phyloP scores from a whole-genome alignment of 257 asterid genomes.

The Lantana camara region DNA sequence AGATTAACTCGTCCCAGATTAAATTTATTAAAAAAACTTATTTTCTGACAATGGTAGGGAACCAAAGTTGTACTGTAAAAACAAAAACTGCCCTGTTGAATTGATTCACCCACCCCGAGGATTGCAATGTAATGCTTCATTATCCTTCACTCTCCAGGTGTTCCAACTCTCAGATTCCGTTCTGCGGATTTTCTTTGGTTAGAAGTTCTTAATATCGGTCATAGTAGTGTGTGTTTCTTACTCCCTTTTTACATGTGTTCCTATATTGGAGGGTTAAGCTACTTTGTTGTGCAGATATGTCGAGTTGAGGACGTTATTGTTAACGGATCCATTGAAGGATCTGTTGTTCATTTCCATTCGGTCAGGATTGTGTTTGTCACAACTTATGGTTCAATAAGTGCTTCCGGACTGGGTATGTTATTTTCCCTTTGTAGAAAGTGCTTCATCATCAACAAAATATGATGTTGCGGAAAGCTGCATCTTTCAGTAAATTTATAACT shows the following conservation, averaged over 20 bases:
- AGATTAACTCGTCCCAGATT: slow-evolving; percentile 13
- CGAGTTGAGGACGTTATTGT: slow-evolving; percentile 81
- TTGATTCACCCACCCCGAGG: slow-evolving; percentile 85
- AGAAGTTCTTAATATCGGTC: slow-evolving; percentile 37
- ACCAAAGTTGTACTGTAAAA: slow-evolving; percentile 57
- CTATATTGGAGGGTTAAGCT: slow-evolving; percentile 27
- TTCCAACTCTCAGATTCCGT: slow-evolving; percentile 41
- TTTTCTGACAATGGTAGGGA: slow-evolving; percentile 41
- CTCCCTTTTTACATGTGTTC: slow-evolving; percentile 29
- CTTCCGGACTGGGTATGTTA: slow-evolving; percentile 76
- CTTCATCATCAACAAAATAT: slow-evolving; percentile 14
- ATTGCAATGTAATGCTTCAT: slow-evolving; percentile 87
- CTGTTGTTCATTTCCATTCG: slow-evolving; percentile 82
- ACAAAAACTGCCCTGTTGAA: slow-evolving; percentile 64
- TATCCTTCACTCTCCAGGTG: slow-evolving; percentile 92
- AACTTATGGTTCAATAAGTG: slow-evolving; percentile 74
- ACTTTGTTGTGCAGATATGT: slow-evolving; percentile 63
- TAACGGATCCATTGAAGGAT: slow-evolving; percentile 76
- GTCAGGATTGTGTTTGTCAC: slow-evolving; percentile 69
- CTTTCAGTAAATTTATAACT: neutral
- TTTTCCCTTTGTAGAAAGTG: slow-evolving; percentile 6
- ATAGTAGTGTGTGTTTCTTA: slow-evolving; percentile 26
- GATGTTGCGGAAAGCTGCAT: too few relatives aligned
- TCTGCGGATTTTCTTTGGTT: slow-evolving; percentile 44
- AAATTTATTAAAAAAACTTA: neutral